Evolutionary conservation across 2,329 filamentous ascomycete genomes (phyloP).

Genomic region (Botrytis deweyae): DNA sequence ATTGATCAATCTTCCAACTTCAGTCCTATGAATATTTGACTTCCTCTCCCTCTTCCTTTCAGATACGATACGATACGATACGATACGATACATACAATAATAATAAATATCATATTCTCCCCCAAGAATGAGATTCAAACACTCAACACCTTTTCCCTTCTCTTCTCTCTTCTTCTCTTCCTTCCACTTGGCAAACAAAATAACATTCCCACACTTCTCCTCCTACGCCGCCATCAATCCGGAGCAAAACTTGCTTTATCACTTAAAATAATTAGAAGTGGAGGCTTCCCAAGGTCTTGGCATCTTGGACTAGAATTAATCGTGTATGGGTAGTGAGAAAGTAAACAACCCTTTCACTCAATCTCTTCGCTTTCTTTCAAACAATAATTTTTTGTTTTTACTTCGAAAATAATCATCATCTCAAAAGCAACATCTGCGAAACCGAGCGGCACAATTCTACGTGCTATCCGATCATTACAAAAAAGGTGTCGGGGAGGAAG

Average conservation of each 20-base stretch:
- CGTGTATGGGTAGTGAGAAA: not conserved
- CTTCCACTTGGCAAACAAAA: not conserved
- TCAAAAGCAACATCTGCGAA: conserved; percentile 12
- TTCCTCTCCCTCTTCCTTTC: not conserved
- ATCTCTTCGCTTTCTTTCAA: not conserved
- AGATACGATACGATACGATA: not conserved
- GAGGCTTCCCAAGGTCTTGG: conserved; percentile 16
- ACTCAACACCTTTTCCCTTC: not conserved
- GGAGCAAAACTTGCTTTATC: conserved; percentile 10
- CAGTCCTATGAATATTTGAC: not conserved
- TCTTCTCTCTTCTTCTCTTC: not conserved
- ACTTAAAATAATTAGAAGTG: conserved; percentile 5
- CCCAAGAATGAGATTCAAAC: not conserved
- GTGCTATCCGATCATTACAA: conserved; percentile 10
- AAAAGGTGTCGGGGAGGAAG: not conserved
- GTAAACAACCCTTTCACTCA: conserved; percentile 2
- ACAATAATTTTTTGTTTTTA: not conserved
- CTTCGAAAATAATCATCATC: not conserved
- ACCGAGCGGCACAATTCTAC: not conserved
- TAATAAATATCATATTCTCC: not conserved
- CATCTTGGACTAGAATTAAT: conserved; percentile 10
- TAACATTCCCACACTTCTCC: not conserved
- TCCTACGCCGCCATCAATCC: not conserved
- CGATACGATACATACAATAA: not conserved
- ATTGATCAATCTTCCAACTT: not conserved